A percentile compares a stretch with the other conserved stretches of the same genome.
These are phyloP conservation scores for Hemisphaericaspora nanyangensis DNA, from an alignment of 805 yeast genomes.

Conservation along the genomic window DNA sequence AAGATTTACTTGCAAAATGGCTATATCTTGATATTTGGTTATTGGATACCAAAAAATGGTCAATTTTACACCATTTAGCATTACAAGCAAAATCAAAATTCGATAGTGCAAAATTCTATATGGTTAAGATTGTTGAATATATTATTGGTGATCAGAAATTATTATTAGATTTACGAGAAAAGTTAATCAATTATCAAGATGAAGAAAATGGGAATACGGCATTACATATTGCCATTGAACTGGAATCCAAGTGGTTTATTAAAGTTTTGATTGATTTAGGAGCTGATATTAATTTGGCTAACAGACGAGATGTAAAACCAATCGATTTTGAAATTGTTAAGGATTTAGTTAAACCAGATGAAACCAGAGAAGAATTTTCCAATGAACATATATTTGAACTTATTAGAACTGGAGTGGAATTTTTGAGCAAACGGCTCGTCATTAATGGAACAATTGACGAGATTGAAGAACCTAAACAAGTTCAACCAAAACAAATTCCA, in stretches of 20 bases:
- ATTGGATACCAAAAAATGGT: conserved; percentile 60
- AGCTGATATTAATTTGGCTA: conserved; percentile 62
- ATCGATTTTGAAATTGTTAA: conserved; percentile 75
- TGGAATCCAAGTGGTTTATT: conserved; percentile 36
- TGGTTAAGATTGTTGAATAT: conserved; percentile 31
- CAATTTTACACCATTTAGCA: conserved; percentile 85
- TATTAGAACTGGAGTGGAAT: conserved; percentile 30
- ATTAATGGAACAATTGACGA: conserved; percentile 11
- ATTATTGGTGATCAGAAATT: conserved; percentile 18
- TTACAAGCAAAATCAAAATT: conserved; percentile 31
- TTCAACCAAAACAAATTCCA: neutral
- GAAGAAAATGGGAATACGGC: conserved; percentile 35
- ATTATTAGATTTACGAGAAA: conserved; percentile 16
- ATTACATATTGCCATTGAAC: conserved; percentile 39
- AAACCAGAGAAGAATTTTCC: conserved; percentile 10
- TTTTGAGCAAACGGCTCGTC: conserved; percentile 24
- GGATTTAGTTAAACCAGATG: conserved; percentile 19
- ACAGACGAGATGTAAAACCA: conserved; percentile 84
- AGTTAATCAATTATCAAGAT: conserved; percentile 32
- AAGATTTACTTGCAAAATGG: conserved; percentile 56
- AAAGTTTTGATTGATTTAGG: conserved; percentile 29
- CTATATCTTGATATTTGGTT: conserved; percentile 58
- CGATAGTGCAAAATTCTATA: conserved; percentile 34
- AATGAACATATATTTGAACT: conserved; percentile 32
- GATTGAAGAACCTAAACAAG: conserved; percentile 9